phyloP scores from a whole-genome alignment of 73 alveolate genomes.

The Paramecium tetraurelia region DNA sequence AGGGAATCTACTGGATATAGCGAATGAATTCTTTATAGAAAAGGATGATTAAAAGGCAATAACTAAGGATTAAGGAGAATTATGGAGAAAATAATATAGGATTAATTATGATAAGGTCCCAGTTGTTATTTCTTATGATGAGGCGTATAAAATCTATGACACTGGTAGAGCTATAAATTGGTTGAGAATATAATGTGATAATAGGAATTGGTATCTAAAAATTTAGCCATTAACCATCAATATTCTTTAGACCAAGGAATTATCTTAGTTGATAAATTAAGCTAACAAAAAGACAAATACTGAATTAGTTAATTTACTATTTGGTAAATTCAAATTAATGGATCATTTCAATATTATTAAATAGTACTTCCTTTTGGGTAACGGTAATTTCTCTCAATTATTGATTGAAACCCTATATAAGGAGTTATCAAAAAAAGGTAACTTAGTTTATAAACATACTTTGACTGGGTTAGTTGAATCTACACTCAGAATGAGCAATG shows the following conservation, averaged over 20 bases:
- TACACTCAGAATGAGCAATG: background rate
- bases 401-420: background rate
- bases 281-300: background rate
- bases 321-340: background rate
- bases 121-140: background rate
- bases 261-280: background rate
- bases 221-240: background rate
- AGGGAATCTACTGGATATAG: slow-evolving; percentile 25
- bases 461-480: background rate
- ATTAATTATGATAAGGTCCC: slow-evolving; percentile 36
- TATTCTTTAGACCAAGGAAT: background rate
- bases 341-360: background rate
- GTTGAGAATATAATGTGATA: slow-evolving; percentile 36
- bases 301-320: background rate
- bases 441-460: background rate
- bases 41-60: background rate
- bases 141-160: slow-evolving; percentile 36
- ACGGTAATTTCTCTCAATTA: background rate
- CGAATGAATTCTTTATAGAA: slow-evolving; percentile 53
- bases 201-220: slow-evolving; percentile 21
- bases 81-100: slow-evolving; percentile 38
- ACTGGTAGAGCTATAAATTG: slow-evolving; percentile 58
- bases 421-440: background rate
- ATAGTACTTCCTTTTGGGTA: background rate
- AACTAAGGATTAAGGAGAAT: slow-evolving; percentile 17